Evolutionary conservation across 1,284 basidiomycete genomes (phyloP), one percentile per base, ranked within the genome.

Genomic region (Cutaneotrichosporon sp.): DNA sequence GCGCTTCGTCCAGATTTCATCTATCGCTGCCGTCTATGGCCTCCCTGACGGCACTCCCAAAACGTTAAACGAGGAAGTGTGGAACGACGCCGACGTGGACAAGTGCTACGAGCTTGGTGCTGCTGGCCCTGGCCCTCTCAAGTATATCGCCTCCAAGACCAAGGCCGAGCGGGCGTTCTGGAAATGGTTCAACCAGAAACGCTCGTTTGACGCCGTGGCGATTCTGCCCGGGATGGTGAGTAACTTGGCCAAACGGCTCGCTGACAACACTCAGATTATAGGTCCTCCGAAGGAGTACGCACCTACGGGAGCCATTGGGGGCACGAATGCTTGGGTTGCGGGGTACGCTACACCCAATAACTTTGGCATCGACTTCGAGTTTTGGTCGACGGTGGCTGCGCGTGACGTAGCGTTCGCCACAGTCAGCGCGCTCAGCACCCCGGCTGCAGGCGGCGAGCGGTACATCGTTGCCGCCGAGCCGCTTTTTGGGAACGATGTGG

Each of bases 21-120:
- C 51, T 1, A 25, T 48, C 41, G 47, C 35, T 2, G 46, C 39
- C 27, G 27, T 48, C 20, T 32, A 29, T 10, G 32, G 34, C 16
- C 27, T 37, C 2, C 43, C 46, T 3, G 46, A 47, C 25, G 46
- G 46, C 34, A 38, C 12, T n/a, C 27, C 43, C 16, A 33, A 33
- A 27, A 54, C 49, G 11, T 60, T 58, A 50, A 58, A 58, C 14
- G 61, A 62, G 26, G 49, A 52, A 9, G 78, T 84, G 65, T 88
- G 86, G 86, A 85, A 87, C 72, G 68, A 80, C 7, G 71, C 76
- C n/a, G 39, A 34, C 31, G 39, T 49, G 22, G 39, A 47, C 46
- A 24, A 11, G 29, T 19, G n/a, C 17, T 35, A 35, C 17, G 34
- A 45, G 26, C 42, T 46, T 16, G 55, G 55, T 22, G 47, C 47